Percentiles rank a stretch among this genome's conserved stretches.
phyloP scores from a whole-genome alignment of 176 grass and related monocot genomes.

The Elaeis guineensis region DNA sequence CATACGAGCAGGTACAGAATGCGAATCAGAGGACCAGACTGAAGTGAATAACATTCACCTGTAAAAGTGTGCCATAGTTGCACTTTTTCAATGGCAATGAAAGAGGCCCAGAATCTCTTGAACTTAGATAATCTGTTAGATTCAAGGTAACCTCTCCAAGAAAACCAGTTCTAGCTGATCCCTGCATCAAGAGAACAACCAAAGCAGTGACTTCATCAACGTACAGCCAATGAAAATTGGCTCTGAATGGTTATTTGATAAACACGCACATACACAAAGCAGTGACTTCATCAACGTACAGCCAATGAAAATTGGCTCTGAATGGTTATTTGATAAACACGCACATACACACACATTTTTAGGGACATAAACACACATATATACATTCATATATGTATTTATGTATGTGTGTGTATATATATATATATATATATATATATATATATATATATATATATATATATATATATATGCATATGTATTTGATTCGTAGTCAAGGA shows the following conservation, averaged over 20 bases:
- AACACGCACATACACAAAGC: neutral
- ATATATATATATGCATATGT: no score
- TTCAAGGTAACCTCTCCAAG: conserved; percentile 67
- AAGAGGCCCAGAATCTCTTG: conserved; percentile 39
- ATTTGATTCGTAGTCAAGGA: no score
- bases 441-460: no score
- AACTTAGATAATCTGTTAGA: conserved; percentile 57
- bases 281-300: conserved; percentile 15
- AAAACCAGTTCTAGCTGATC: conserved; percentile 55
- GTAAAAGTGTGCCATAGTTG: conserved; percentile 60
- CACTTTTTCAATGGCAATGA: conserved; percentile 66
- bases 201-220: conserved; percentile 8
- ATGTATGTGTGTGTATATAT: no score
- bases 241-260: neutral
- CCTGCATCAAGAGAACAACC: conserved; percentile 34
- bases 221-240: conserved; percentile 15
- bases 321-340: conserved; percentile 1
- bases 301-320: conserved; percentile 4
- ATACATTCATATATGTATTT: no score
- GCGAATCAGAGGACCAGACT: neutral
- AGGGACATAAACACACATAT: no score
- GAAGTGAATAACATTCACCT: conserved; percentile 28
- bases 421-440: no score
- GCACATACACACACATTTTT: no score
- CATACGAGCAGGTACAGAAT: neutral